phyloP scores from a whole-genome alignment of 192 early-diverging fungal species.

The Coemansia sp. region DNA sequence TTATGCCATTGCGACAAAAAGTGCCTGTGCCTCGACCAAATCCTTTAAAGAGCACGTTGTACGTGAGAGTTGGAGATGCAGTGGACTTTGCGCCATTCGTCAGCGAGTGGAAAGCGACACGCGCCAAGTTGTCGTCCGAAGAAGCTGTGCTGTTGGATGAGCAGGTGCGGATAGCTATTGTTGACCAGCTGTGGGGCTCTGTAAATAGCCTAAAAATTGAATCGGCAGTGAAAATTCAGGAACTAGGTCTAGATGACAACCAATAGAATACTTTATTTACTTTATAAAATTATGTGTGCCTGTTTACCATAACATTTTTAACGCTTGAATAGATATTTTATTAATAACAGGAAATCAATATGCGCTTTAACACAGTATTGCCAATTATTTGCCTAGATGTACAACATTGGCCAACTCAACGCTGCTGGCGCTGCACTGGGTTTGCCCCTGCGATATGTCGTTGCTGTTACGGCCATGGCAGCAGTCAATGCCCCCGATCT shows the following conservation, averaged over 20 bases:
- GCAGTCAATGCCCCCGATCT: constrained; percentile 6
- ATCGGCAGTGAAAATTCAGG: not conserved
- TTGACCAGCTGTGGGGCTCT: constrained; percentile 23
- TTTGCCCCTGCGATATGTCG: constrained; percentile 11
- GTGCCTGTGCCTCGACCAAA: constrained; percentile 44
- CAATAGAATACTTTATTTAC: not conserved
- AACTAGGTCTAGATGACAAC: not conserved
- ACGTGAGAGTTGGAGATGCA: constrained; percentile 69
- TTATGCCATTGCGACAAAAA: constrained; percentile 57
- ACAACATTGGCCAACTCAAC: constrained; percentile 3
- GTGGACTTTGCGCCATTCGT: constrained; percentile 68
- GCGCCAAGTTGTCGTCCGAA: constrained; percentile 19
- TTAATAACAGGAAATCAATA: no score
- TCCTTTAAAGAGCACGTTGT: constrained; percentile 56
- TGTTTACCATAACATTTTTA: not conserved
- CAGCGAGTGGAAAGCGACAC: constrained; percentile 48
- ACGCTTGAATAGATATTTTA: no score
- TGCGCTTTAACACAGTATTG: not conserved
- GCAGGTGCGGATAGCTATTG: constrained; percentile 31
- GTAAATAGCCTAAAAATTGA: constrained; percentile 24
- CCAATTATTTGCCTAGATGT: not conserved
- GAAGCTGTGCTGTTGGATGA: constrained; percentile 30
- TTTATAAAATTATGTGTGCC: not conserved
- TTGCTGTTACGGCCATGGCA: constrained; percentile 28
- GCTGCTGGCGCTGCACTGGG: constrained; percentile 3